A percentile compares a stretch with the other conserved stretches of the same genome.
Evolutionary conservation across 2,329 filamentous ascomycete species (phyloP).

Genomic region (Colletotrichum sidae): DNA sequence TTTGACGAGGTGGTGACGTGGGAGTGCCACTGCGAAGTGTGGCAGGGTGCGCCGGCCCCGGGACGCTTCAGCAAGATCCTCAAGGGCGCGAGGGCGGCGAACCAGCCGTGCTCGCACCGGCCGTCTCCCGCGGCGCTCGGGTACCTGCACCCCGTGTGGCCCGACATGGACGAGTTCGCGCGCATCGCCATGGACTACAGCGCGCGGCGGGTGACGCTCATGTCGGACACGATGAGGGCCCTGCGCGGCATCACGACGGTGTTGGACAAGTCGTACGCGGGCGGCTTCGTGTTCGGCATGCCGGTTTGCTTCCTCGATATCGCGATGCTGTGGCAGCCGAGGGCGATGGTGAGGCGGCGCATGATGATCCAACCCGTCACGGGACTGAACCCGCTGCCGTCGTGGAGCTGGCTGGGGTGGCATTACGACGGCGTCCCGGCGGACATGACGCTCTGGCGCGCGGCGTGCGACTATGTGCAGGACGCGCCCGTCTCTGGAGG

Average conservation of each 20-base stretch:
- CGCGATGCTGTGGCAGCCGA: constrained; percentile 58
- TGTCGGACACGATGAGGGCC: constrained; percentile 56
- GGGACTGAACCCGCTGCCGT: constrained; percentile 47
- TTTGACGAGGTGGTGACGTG: constrained; percentile 57
- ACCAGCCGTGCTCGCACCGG: constrained; percentile 44
- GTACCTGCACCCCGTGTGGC: constrained; percentile 56
- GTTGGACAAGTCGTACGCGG: constrained; percentile 54
- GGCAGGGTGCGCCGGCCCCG: constrained; percentile 44
- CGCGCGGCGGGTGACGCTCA: constrained; percentile 50
- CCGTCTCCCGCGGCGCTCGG: constrained; percentile 49
- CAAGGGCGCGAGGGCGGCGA: constrained; percentile 26
- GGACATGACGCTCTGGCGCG: constrained; percentile 56
- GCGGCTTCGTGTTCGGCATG: constrained; percentile 59
- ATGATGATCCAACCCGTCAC: constrained; percentile 47
- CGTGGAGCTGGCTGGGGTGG: constrained; percentile 62
- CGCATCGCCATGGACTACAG: constrained; percentile 58
- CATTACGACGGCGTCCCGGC: constrained; percentile 58
- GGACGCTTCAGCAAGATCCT: constrained; percentile 41
- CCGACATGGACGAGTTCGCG: constrained; percentile 59
- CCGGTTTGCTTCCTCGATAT: constrained; percentile 59
- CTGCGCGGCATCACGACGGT: constrained; percentile 57
- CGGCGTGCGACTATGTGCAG: constrained; percentile 57
- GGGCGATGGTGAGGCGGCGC: constrained; percentile 54
- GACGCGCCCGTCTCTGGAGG: constrained; percentile 47
- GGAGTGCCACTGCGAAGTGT: constrained; percentile 59